Conservation (phyloP, 176 grass and related monocot species). For the Oryza meridionalis region DNA sequence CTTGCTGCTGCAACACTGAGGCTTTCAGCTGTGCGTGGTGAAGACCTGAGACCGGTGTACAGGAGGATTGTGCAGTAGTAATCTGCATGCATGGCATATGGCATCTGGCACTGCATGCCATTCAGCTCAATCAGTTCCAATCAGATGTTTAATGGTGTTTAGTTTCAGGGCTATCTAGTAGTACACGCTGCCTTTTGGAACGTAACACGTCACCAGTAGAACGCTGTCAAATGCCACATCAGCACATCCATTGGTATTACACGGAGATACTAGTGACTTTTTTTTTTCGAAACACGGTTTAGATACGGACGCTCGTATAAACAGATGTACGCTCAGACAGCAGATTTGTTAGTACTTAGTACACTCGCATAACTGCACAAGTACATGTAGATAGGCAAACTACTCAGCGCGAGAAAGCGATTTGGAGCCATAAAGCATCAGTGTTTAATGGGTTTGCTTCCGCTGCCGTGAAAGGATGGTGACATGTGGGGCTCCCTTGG, state of each 20-base stretch:
- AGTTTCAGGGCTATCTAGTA: neutral
- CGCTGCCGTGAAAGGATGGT: constrained; percentile 25
- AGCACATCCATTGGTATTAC: too few relatives aligned
- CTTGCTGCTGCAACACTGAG: neutral
- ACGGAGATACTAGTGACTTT: too few relatives aligned
- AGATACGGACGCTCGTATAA: too few relatives aligned
- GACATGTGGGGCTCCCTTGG: constrained; percentile 32
- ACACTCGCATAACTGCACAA: too few relatives aligned
- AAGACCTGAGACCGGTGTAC: neutral
- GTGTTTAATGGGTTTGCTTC: constrained; percentile 19
- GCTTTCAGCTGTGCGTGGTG: neutral
- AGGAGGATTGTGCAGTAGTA: neutral
- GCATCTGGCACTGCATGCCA: neutral
- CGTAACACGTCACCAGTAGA: neutral
- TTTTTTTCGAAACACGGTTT: too few relatives aligned
- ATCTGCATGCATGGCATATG: neutral
- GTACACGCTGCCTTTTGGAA: neutral
- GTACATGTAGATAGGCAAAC: too few relatives aligned
- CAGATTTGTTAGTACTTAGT: too few relatives aligned
- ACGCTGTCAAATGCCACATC: neutral
- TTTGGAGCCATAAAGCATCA: neutral
- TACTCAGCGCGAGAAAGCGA: too few relatives aligned
- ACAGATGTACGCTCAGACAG: too few relatives aligned
- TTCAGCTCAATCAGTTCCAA: neutral
- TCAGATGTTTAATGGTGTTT: too few relatives aligned